These are phyloP conservation scores for Talaromyces sp. DNA, from an alignment of 2,329 filamentous ascomycete species.

Conservation along the genomic window DNA sequence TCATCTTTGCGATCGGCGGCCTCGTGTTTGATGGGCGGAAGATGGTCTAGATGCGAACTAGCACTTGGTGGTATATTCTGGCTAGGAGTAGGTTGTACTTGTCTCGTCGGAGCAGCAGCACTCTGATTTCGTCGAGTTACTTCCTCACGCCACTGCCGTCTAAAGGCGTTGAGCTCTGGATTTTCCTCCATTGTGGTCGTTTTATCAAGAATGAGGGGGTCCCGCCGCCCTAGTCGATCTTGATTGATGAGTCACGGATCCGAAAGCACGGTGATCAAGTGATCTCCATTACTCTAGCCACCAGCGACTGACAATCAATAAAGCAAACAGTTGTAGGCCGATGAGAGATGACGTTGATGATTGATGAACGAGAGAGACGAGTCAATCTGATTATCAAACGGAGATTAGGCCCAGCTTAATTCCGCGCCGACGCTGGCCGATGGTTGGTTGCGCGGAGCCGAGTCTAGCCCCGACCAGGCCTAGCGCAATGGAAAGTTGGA, in stretches of 20 bases:
- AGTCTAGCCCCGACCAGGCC: not conserved
- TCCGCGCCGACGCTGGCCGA: constrained; percentile 1
- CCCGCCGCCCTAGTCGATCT: not conserved
- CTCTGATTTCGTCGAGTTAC: constrained; percentile 54
- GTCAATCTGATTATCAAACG: constrained; percentile 18
- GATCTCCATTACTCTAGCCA: not conserved
- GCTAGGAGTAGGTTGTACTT: constrained; percentile 20
- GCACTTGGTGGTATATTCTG: constrained; percentile 8
- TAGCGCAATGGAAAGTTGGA: not conserved
- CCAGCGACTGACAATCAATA: not conserved
- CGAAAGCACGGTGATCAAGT: not conserved
- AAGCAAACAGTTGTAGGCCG: not conserved
- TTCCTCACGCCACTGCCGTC: constrained; percentile 81
- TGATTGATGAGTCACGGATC: constrained; percentile 2
- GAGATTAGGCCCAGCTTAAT: constrained; percentile 10
- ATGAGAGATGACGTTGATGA: not conserved
- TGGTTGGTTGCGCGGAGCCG: constrained; percentile 1
- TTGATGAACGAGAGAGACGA: constrained; percentile 18
- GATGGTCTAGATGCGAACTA: constrained; percentile 26
- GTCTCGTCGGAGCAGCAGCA: constrained; percentile 9
- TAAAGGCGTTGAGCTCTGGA: constrained; percentile 80
- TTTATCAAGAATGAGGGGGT: not conserved
- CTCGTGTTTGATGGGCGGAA: constrained; percentile 41
- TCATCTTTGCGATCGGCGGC: constrained; percentile 39
- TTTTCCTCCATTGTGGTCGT: constrained; percentile 43